Evolutionary conservation across 371 early-diverging fungal genomes (phyloP).

Genomic region (Haplosporangium sp.): DNA sequence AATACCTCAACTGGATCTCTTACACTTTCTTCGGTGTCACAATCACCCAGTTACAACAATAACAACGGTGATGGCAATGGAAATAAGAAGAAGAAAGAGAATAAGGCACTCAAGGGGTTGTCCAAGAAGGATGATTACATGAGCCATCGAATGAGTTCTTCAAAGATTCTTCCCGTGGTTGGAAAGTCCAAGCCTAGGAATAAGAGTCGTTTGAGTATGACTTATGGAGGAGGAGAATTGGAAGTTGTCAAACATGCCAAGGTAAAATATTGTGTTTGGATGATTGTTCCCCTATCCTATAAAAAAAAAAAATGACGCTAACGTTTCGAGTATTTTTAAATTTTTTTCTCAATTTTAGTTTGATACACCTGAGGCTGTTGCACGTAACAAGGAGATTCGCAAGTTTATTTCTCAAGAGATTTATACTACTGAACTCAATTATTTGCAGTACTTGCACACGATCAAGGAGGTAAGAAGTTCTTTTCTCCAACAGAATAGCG

Average conservation of each 20-base stretch:
- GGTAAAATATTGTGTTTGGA: too few species aligned
- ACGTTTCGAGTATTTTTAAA: background rate
- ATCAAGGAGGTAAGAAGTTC: slow-evolving; percentile 38
- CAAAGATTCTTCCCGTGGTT: slow-evolving; percentile 21
- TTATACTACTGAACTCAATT: slow-evolving; percentile 52
- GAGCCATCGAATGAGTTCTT: slow-evolving; percentile 52
- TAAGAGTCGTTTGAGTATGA: slow-evolving; percentile 50
- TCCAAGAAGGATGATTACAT: slow-evolving; percentile 53
- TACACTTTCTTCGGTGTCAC: slow-evolving; percentile 1
- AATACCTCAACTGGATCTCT: slow-evolving; percentile 49
- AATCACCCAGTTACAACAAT: too few species aligned
- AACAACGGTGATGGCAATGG: too few species aligned
- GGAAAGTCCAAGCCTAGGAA: slow-evolving; percentile 31
- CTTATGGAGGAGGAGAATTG: slow-evolving; percentile 49
- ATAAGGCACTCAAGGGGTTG: slow-evolving; percentile 7
- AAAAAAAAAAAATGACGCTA: background rate
- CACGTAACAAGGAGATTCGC: slow-evolving; percentile 54
- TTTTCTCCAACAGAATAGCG: too few species aligned
- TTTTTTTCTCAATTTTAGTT: slow-evolving; percentile 22
- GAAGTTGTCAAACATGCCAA: slow-evolving; percentile 51
- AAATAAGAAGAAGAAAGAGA: background rate
- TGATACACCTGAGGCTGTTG: slow-evolving; percentile 50
- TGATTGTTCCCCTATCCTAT: too few species aligned
- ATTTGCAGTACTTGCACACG: slow-evolving; percentile 48
- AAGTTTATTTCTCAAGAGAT: slow-evolving; percentile 56